phyloP scores from a whole-genome alignment of 2,329 filamentous ascomycete species.

The Aspergillus quadricinctus region DNA sequence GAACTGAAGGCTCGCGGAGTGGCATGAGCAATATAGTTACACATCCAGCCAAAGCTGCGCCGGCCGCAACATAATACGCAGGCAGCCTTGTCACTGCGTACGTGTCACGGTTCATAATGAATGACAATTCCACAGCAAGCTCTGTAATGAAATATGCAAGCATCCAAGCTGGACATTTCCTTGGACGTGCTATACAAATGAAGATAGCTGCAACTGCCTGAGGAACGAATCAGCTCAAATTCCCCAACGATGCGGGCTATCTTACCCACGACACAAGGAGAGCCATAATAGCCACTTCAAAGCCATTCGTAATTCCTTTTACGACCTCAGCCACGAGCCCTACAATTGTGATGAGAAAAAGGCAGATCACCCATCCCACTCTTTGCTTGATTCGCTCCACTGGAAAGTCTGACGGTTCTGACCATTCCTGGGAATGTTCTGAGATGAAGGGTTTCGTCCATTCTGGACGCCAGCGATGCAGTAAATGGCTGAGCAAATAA shows the following conservation, averaged over 20 bases:
- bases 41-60: slow-evolving; percentile 46
- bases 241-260: slow-evolving; percentile 10
- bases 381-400: slow-evolving; percentile 26
- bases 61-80: slow-evolving; percentile 28
- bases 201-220: slow-evolving; percentile 35
- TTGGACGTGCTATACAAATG: slow-evolving; percentile 37
- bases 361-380: slow-evolving; percentile 30
- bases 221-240: slow-evolving; percentile 14
- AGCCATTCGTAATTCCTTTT: slow-evolving; percentile 20
- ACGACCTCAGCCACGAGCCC: slow-evolving; percentile 33
- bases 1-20: slow-evolving; percentile 56
- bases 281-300: slow-evolving; percentile 16
- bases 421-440: slow-evolving; percentile 32
- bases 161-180: slow-evolving; percentile 37
- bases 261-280: slow-evolving; percentile 38
- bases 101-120: slow-evolving; percentile 22
- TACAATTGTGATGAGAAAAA: slow-evolving; percentile 37
- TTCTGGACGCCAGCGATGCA: slow-evolving; percentile 35
- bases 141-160: slow-evolving; percentile 30
- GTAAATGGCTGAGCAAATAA: slow-evolving; percentile 23
- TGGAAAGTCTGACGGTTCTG: slow-evolving; percentile 24
- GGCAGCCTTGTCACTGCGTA: slow-evolving; percentile 10
- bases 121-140: slow-evolving; percentile 33
- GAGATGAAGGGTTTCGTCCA: slow-evolving; percentile 52
- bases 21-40: slow-evolving; percentile 63